These are phyloP conservation scores for Termitomyces sp. DNA, from an alignment of 768 basidiomycete genomes.

Conservation along the genomic window DNA sequence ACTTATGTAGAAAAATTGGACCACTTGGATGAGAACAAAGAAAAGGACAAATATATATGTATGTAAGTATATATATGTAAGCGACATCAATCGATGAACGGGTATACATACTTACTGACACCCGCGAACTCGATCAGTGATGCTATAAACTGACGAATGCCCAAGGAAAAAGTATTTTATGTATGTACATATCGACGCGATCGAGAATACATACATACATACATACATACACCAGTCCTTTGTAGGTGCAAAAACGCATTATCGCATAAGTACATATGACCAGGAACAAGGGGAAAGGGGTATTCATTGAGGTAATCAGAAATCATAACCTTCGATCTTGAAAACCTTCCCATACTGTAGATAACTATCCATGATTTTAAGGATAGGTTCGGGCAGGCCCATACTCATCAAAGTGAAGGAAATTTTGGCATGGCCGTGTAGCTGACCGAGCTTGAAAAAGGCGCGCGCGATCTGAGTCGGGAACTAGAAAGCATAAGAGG, in stretches of 20 bases:
- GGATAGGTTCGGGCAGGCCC: slow-evolving; percentile 85
- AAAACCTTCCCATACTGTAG: slow-evolving; percentile 85
- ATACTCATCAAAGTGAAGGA: slow-evolving; percentile 91
- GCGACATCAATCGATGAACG: background rate
- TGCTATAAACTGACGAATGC: too few species aligned
- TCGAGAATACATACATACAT: too few species aligned
- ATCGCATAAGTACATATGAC: background rate
- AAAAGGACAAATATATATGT: too few species aligned
- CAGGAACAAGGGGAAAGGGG: slow-evolving; percentile 1
- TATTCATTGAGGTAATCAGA: slow-evolving; percentile 34
- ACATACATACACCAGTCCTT: too few species aligned
- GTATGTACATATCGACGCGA: too few species aligned
- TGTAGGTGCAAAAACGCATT: background rate
- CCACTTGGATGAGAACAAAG: too few species aligned
- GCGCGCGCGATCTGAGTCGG: slow-evolving; percentile 87
- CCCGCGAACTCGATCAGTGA: background rate
- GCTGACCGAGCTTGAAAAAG: slow-evolving; percentile 90
- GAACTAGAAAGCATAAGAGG: slow-evolving; percentile 49
- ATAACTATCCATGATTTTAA: slow-evolving; percentile 92
- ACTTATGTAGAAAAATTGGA: too few species aligned
- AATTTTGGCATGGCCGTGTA: slow-evolving; percentile 93
- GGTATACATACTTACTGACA: too few species aligned
- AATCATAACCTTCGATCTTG: slow-evolving; percentile 84
- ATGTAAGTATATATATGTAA: too few species aligned
- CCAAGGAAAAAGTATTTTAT: too few species aligned